Evolutionary conservation across 768 basidiomycete genomes (phyloP).

Genomic region (Termitomyces sp.): DNA sequence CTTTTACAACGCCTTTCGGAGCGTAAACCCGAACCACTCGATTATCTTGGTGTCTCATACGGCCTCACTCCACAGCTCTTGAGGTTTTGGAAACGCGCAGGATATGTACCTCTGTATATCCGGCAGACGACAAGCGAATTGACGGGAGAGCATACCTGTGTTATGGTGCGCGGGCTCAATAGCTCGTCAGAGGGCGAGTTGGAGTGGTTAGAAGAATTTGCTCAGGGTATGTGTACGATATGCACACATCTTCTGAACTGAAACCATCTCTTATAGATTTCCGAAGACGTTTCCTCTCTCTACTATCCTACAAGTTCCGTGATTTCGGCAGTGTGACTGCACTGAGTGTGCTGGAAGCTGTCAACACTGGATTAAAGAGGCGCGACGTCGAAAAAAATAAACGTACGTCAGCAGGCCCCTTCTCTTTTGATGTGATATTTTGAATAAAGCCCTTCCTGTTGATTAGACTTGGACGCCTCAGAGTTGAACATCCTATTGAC

Average conservation of each 20-base stretch:
- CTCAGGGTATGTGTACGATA: constrained; percentile 50
- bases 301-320: constrained; percentile 91
- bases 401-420: constrained; percentile 20
- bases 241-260: neutral
- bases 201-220: constrained; percentile 86
- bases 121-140: constrained; percentile 92
- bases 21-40: constrained; percentile 81
- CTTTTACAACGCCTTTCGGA: constrained; percentile 88
- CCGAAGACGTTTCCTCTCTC: constrained; percentile 78
- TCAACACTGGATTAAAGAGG: constrained; percentile 54
- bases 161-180: constrained; percentile 88
- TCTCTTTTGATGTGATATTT: neutral
- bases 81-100: constrained; percentile 94
- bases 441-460: neutral
- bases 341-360: constrained; percentile 84
- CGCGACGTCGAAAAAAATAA: constrained; percentile 31
- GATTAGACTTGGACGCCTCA: constrained; percentile 26
- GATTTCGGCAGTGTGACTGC: constrained; percentile 88
- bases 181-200: constrained; percentile 56
- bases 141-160: constrained; percentile 94
- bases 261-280: constrained; percentile 56
- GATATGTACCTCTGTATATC: constrained; percentile 87
- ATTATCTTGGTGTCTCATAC: constrained; percentile 96
- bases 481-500: constrained; percentile 60
- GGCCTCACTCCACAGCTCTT: constrained; percentile 86